These are phyloP conservation scores for Blastocystis sp. DNA, from an alignment of 352 stramenopile species.

Conservation along the genomic window DNA sequence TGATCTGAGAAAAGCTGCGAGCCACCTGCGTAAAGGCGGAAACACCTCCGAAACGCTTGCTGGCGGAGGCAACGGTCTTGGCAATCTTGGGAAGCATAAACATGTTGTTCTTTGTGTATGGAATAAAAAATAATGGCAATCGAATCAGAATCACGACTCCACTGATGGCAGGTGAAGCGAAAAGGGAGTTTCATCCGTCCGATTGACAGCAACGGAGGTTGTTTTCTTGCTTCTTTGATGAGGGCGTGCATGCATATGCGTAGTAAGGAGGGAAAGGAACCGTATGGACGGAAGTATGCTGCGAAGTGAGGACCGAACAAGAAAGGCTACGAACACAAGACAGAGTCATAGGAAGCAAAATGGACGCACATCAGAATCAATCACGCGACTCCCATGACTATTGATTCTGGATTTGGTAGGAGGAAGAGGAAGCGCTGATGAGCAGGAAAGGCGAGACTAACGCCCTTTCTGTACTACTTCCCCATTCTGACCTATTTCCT, in stretches of 20 bases:
- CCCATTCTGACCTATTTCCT: background rate
- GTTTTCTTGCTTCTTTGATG: background rate
- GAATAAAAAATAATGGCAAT: slow-evolving; percentile 32
- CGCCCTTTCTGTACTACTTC: background rate
- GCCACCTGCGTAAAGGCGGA: background rate
- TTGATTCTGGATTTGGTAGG: background rate
- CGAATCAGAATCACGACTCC: background rate
- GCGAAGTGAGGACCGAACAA: background rate
- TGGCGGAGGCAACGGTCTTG: slow-evolving; percentile 34
- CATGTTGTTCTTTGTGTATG: background rate
- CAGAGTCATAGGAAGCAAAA: background rate
- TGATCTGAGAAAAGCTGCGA: slow-evolving; percentile 64
- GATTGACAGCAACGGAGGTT: background rate
- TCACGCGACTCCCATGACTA: background rate
- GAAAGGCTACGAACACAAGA: background rate
- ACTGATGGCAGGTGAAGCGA: slow-evolving; percentile 4
- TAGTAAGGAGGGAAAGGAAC: background rate
- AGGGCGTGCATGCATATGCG: background rate
- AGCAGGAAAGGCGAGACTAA: background rate
- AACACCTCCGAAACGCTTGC: background rate
- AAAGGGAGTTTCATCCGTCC: slow-evolving; percentile 23
- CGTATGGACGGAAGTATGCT: background rate
- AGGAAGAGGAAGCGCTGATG: background rate
- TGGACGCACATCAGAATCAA: background rate
- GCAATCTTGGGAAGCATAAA: slow-evolving; percentile 64